Evolutionary conservation across 306 rosid genomes (phyloP).

Genomic region (Prunus mume): DNA sequence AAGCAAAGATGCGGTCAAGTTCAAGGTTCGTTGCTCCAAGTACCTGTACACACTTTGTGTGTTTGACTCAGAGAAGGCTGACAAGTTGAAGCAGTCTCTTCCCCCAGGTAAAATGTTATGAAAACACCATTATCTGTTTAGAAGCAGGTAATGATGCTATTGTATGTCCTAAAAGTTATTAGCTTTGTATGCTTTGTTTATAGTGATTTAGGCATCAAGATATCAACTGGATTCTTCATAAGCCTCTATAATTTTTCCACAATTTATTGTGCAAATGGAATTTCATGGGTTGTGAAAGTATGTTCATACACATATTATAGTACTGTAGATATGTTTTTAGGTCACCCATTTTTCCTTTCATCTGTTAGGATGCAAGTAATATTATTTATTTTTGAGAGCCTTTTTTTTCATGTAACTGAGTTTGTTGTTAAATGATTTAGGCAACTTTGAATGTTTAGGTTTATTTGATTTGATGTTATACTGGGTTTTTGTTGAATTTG

Average conservation of each 20-base stretch:
- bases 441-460: background rate
- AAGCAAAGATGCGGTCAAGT: slow-evolving; percentile 44
- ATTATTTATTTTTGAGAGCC: background rate
- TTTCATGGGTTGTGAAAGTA: background rate
- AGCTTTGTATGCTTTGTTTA: background rate
- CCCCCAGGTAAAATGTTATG: slow-evolving; percentile 37
- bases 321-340: background rate
- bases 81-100: slow-evolving; percentile 55
- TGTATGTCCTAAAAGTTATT: background rate
- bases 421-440: background rate
- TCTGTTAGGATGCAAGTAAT: background rate
- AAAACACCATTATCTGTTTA: background rate
- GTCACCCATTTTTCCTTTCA: no score
- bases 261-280: background rate
- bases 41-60: slow-evolving; percentile 51
- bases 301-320: background rate
- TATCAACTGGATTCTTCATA: background rate
- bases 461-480: background rate
- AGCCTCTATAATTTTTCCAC: background rate
- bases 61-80: slow-evolving; percentile 47
- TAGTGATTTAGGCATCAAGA: background rate
- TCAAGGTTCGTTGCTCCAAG: slow-evolving; percentile 50
- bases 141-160: background rate
- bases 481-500: background rate
- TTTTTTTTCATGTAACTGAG: background rate